Conservation (phyloP, 2,329 filamentous ascomycete species). For the Colletotrichum sidae region DNA sequence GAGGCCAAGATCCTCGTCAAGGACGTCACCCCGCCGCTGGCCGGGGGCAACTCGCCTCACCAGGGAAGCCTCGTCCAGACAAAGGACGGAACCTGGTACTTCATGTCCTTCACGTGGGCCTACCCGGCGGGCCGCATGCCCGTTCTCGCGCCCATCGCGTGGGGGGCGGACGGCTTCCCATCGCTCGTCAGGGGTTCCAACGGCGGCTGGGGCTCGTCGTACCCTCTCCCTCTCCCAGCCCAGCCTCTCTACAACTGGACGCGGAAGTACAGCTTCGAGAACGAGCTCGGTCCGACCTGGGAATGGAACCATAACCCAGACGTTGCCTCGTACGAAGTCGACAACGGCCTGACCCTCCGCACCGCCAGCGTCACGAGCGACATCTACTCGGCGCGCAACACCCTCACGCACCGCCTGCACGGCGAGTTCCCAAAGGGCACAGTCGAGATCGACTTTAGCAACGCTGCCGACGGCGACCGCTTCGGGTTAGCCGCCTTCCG, state of each 20-base stretch:
- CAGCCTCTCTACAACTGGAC: conserved; percentile 41
- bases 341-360: conserved; percentile 57
- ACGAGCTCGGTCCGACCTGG: conserved; percentile 58
- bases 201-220: conserved; percentile 60
- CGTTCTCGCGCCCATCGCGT: conserved; percentile 66
- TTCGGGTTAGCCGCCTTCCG: conserved; percentile 65
- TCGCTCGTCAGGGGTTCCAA: conserved; percentile 52
- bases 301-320: conserved; percentile 75
- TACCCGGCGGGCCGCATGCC: conserved; percentile 69
- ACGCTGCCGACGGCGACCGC: conserved; percentile 63
- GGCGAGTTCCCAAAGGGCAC: conserved; percentile 60
- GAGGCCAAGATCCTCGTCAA: conserved; percentile 56
- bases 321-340: conserved; percentile 55
- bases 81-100: conserved; percentile 66
- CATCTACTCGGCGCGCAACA: conserved; percentile 60
- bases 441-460: conserved; percentile 59
- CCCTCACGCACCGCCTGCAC: conserved; percentile 58
- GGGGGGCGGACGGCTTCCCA: conserved; percentile 64
- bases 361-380: conserved; percentile 65
- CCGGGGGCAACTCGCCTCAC: conserved; percentile 59
- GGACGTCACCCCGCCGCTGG: conserved; percentile 55
- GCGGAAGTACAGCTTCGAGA: conserved; percentile 58
- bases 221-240: conserved; percentile 49
- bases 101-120: conserved; percentile 66
- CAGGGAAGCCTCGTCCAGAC: conserved; percentile 69